Base-by-base conservation (phyloP, 139 green algal genomes). In the Diplosphaera chodatii region DNA sequence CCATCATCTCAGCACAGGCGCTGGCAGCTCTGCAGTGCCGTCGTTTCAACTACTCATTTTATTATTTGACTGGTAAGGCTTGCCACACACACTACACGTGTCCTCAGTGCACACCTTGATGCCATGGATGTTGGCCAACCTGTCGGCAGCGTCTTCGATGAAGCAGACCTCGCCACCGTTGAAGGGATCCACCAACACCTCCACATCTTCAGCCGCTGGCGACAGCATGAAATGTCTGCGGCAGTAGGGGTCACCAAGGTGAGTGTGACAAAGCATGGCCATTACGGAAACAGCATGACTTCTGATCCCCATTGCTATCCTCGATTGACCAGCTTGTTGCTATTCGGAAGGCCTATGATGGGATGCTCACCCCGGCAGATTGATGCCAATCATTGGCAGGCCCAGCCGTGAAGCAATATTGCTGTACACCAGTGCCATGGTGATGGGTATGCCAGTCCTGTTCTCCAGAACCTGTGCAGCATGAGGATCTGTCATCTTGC, bases 401-500 rank as follows among this genome's bases (percentile, higher is more conserved):
- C 73, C 80, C 48, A 80, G 27, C 8, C 73, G 63, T 4, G 55
- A 66, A 27, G 72, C 76, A 32, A 85, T 69, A 63, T 77, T 73
- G 33, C 75, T 76, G 70, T 80, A 85, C 29, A 85, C 40, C n/a
- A 85, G 48, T 27, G 59, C 67, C 68, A 85, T 55, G 1, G 73
- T 80, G 76, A 85, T 85, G 64, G 80, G 80, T 55, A 85, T 82
- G 48, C 80, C 55, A n/a, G 55, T 64, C 55, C 23, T n/a, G 55
- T n/a, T 64, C 22, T n/a, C 55, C 55, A 64, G 16, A 13, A 64
- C 55, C 22, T 28, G 55, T 13, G 13, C 37, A 48, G 37, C n/a
- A n/a, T n/a, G n/a, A n/a, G n/a, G n/a, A n/a, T n/a, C n/a, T n/a
- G n/a, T n/a, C 37, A 48, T 13, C 8, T 8, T 8, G 37, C 37